These are phyloP conservation scores for Lipomyces sp. DNA, from an alignment of 805 yeast genomes.

Conservation along the genomic window DNA sequence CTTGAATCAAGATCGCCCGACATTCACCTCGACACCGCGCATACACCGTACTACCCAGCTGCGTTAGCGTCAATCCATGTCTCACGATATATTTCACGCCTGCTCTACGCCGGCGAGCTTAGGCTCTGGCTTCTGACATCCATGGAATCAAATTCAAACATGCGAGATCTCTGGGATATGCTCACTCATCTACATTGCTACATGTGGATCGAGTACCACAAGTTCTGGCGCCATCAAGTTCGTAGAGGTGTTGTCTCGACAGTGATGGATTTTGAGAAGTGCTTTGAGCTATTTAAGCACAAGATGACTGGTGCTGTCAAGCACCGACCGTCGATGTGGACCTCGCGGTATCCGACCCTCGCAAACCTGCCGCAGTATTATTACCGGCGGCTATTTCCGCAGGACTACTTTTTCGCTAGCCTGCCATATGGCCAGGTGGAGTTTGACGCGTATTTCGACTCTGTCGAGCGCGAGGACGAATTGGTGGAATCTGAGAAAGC, in stretches of 20 bases:
- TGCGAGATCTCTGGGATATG: constrained; percentile 19
- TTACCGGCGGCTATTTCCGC: not conserved
- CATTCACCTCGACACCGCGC: constrained; percentile 24
- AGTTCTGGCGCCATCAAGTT: constrained; percentile 32
- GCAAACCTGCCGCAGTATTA: constrained; percentile 8
- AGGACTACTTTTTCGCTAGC: constrained; percentile 11
- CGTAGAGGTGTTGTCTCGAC: constrained; percentile 28
- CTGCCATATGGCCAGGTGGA: constrained; percentile 21
- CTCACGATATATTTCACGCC: constrained; percentile 22
- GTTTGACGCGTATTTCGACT: constrained; percentile 13
- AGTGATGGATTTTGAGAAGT: constrained; percentile 40
- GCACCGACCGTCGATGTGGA: constrained; percentile 22
- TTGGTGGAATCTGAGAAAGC: not conserved
- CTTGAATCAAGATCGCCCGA: constrained; percentile 30
- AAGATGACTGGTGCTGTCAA: constrained; percentile 5
- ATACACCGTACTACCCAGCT: constrained; percentile 38
- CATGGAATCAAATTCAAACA: constrained; percentile 7
- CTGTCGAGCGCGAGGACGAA: constrained; percentile 2
- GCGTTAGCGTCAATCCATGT: constrained; percentile 40
- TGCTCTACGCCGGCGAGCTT: constrained; percentile 18
- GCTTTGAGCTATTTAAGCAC: constrained; percentile 28
- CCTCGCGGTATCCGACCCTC: constrained; percentile 6
- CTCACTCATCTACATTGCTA: constrained; percentile 25
- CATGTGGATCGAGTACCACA: constrained; percentile 35
- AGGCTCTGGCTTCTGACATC: constrained; percentile 32